Evolutionary conservation across 768 basidiomycete species (phyloP).

Genomic region (Lentinus tigrinus): DNA sequence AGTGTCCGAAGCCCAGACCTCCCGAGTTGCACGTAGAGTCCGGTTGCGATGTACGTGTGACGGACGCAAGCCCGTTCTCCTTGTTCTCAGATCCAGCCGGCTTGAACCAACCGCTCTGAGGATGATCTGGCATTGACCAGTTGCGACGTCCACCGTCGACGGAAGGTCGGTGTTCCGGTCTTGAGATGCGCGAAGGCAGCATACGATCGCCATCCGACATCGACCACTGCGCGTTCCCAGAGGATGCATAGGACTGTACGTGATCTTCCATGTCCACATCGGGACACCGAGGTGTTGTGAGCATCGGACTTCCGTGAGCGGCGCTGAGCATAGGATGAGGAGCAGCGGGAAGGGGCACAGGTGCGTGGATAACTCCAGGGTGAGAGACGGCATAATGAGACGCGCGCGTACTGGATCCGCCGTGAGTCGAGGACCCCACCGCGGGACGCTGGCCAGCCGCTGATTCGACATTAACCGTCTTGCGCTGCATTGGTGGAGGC

Average conservation of each 20-base stretch:
- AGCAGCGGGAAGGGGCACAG: conserved; percentile 20
- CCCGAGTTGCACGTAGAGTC: conserved; percentile 25
- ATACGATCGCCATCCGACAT: background rate
- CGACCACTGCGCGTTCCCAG: conserved; percentile 23
- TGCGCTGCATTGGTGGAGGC: conserved; percentile 6
- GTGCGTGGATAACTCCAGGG: conserved; percentile 21
- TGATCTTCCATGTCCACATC: conserved; percentile 41
- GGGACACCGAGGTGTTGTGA: conserved; percentile 41
- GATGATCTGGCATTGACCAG: conserved; percentile 10
- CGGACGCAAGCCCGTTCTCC: conserved; percentile 37
- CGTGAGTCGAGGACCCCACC: background rate
- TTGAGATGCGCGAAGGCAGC: background rate
- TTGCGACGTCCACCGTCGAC: background rate
- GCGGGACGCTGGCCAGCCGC: conserved; percentile 15
- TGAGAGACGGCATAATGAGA: conserved; percentile 8
- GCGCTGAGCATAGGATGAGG: conserved; percentile 20
- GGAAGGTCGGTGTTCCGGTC: background rate
- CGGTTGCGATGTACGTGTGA: conserved; percentile 13
- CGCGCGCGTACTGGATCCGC: conserved; percentile 2
- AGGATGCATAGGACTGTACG: conserved; percentile 21
- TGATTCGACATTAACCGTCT: background rate
- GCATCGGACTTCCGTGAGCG: background rate
- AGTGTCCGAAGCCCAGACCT: conserved; percentile 34
- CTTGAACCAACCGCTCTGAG: conserved; percentile 8
- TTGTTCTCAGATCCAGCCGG: conserved; percentile 30